Evolutionary conservation across 345 rosid species (phyloP).

Genomic region (Trapa bicornis): DNA sequence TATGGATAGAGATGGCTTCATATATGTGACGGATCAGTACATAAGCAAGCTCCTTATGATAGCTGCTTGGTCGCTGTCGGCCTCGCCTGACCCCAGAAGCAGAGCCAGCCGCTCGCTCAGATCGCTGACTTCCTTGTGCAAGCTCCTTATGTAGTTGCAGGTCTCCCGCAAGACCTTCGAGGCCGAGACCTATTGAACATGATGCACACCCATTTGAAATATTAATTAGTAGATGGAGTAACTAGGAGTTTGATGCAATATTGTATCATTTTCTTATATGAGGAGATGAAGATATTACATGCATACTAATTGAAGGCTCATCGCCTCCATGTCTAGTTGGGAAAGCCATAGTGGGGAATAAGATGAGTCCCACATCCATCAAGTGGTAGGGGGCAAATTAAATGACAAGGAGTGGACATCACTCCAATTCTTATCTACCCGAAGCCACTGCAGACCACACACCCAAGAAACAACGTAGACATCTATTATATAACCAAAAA

Average conservation of each 20-base stretch:
- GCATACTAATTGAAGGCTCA: no score
- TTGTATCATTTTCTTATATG: no score
- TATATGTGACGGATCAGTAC: constrained; percentile 8
- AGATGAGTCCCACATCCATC: neutral
- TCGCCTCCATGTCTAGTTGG: no score
- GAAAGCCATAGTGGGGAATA: neutral
- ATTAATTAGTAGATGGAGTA: no score
- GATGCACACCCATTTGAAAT: no score
- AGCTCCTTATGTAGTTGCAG: constrained; percentile 63
- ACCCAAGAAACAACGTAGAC: neutral
- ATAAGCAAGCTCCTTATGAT: constrained; percentile 73
- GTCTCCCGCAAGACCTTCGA: constrained; percentile 77
- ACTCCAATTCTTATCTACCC: neutral
- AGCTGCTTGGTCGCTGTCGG: constrained; percentile 61
- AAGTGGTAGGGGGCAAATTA: constrained; percentile 2
- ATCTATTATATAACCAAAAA: neutral
- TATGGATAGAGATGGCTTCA: no score
- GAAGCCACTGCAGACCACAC: constrained; percentile 2
- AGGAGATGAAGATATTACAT: no score
- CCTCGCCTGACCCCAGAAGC: constrained; percentile 61
- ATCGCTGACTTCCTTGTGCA: constrained; percentile 67
- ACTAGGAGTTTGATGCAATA: no score
- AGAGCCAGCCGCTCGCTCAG: constrained; percentile 62
- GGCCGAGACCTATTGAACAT: constrained; percentile 39
- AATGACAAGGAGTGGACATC: neutral